Base-by-base conservation (phyloP, 805 yeast genomes). In the Hanseniaspora vineae region DNA sequence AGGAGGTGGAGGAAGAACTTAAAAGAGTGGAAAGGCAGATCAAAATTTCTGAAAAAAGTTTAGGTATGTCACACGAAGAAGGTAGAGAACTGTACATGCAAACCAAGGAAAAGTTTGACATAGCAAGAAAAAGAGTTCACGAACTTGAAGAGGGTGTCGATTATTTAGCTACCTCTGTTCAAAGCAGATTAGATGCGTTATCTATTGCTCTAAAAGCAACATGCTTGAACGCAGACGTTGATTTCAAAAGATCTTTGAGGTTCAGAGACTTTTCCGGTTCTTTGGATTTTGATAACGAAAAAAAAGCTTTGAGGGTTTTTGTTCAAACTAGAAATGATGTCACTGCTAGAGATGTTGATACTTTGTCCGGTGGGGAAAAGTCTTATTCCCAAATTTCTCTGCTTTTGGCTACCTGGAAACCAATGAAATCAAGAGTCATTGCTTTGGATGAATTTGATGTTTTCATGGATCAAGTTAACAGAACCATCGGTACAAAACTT, bases 371-470 rank as follows among this genome's bases (percentile, higher is more conserved):
- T 35, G 99, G 99, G 43, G 98, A 92, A 61, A 89, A 89, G 60
- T 87, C 97, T 0, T 90, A 83, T 62, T 80, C 96, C 0, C 98
- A 94, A 61, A 80, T 90, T 52, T 84, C 97, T 0, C 72, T 92
- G 49, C 65, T 92, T 43, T 69, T 90, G 50, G 82, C 97, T 0
- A 83, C 95, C 31, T 92, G 99, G 99, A 78, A 79, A 53, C 81
- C 86, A 29, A 89, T 92, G 96, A 78, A 82, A 51, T 81, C 95
- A 0, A 77, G 84, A 49, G 75, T 92, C 17, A 76, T 94, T 50
- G 97, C 97, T 0, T 67, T 92, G 50, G 99, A 92, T 65, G 99
- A 92, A 64, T 92, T 84, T 62, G 99, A 92, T 66, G 98, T 92
- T 18, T 92, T 81, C 58, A 92, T 92, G 98, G 99, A 92, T 63